Conservation (phyloP, 768 basidiomycete genomes). For the Hypsizygus marmoreus region DNA sequence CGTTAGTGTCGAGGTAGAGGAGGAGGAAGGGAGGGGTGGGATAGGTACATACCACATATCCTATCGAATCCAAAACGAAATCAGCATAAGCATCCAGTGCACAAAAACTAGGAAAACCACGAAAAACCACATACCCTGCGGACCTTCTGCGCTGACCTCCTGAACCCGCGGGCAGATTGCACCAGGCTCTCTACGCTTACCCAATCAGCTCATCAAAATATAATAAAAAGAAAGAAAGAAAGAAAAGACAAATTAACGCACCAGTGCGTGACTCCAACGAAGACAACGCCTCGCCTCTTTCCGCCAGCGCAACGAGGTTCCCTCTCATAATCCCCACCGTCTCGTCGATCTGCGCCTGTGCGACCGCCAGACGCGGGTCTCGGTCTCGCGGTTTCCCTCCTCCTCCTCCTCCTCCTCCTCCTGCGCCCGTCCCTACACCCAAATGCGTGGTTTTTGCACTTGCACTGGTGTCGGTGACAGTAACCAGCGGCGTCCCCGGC, state of each 20-base stretch:
- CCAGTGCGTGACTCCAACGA: constrained; percentile 96
- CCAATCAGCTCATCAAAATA: constrained; percentile 14
- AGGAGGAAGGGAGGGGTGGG: background rate
- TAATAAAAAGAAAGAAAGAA: background rate
- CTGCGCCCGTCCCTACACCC: background rate
- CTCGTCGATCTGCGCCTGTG: constrained; percentile 92
- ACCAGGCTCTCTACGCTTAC: constrained; percentile 91
- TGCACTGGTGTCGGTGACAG: no score
- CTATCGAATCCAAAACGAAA: constrained; percentile 46
- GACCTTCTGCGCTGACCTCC: constrained; percentile 92
- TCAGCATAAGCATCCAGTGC: no score
- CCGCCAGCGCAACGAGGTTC: constrained; percentile 91
- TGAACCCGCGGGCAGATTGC: constrained; percentile 95
- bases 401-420: background rate
- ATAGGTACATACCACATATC: constrained; percentile 81
- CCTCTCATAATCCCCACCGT: constrained; percentile 96
- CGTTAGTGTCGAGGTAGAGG: background rate
- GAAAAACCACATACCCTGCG: constrained; percentile 70
- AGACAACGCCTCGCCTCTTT: constrained; percentile 89
- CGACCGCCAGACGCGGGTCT: no score
- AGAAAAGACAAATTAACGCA: constrained; percentile 39
- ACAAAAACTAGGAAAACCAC: background rate
- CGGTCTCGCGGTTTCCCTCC: no score
- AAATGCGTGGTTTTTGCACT: no score
- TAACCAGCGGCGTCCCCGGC: no score